These are phyloP conservation scores for Tylopilus rubrobrunneus DNA, from an alignment of 768 basidiomycete species.

Conservation along the genomic window DNA sequence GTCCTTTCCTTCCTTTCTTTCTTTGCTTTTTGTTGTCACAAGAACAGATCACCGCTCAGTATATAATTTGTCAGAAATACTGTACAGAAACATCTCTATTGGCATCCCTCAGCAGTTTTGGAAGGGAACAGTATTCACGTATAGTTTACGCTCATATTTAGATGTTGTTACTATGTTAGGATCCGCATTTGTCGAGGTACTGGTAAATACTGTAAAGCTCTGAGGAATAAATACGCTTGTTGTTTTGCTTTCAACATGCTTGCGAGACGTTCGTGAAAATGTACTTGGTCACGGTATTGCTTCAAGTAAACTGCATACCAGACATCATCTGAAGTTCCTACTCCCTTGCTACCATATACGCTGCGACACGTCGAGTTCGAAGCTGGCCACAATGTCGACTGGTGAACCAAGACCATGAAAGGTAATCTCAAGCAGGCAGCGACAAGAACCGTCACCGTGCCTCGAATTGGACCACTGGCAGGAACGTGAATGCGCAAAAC, in stretches of 20 bases:
- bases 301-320: background rate
- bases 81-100: conserved; percentile 9
- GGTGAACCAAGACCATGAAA: background rate
- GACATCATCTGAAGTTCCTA: background rate
- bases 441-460: conserved; percentile 22
- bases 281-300: background rate
- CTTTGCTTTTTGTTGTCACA: background rate
- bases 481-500: background rate
- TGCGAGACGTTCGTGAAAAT: background rate
- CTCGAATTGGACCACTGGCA: conserved; percentile 34
- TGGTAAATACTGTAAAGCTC: background rate
- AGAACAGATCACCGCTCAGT: background rate
- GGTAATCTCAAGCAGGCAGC: background rate
- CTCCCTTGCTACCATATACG: background rate
- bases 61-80: background rate
- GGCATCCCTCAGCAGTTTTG: background rate
- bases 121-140: conserved; percentile 11
- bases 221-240: background rate
- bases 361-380: background rate
- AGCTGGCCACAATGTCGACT: background rate
- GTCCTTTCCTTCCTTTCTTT: no score
- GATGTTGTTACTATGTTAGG: background rate
- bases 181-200: background rate
- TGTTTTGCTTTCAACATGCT: background rate
- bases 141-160: conserved; percentile 21